These are phyloP conservation scores for Neoboletus magnificus DNA, from an alignment of 768 basidiomycete species.

Conservation along the genomic window DNA sequence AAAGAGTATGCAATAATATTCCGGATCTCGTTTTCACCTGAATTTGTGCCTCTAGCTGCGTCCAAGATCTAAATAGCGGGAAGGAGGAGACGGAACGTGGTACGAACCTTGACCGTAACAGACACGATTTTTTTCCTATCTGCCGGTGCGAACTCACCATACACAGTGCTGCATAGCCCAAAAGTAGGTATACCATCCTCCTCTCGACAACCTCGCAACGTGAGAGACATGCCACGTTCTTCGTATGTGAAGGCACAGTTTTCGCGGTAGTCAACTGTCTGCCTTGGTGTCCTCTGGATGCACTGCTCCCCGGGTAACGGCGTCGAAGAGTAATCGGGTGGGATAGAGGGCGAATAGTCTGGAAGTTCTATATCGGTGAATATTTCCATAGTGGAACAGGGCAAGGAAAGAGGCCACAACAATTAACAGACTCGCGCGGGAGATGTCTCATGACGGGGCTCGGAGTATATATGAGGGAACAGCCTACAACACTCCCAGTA, in stretches of 20 bases:
- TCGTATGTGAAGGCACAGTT: conserved; percentile 30
- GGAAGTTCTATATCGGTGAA: conserved; percentile 35
- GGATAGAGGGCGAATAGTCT: conserved; percentile 50
- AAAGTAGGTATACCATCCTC: conserved; percentile 29
- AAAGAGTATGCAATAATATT: conserved; percentile 10
- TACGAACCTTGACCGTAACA: conserved; percentile 27
- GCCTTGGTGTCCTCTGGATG: conserved; percentile 45
- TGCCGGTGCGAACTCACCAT: conserved; percentile 27
- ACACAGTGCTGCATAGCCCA: conserved; percentile 28
- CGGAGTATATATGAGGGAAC: conserved; percentile 23
- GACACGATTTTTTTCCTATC: conserved; percentile 27
- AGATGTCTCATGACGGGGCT: not conserved
- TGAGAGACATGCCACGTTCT: conserved; percentile 30
- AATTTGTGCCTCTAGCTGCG: conserved; percentile 26
- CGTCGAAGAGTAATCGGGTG: conserved; percentile 57
- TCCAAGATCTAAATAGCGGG: not conserved
- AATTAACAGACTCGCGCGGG: not conserved
- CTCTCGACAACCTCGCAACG: conserved; percentile 30
- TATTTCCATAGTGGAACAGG: conserved; percentile 13
- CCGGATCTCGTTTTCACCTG: conserved; percentile 14
- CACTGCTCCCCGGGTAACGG: conserved; percentile 50
- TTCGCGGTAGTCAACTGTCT: conserved; percentile 6
- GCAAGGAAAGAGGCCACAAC: not conserved
- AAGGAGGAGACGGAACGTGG: not conserved
- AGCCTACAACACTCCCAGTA: conserved; percentile 3